Evolutionary conservation across 495 filamentous ascomycete genomes (phyloP).

Genomic region (Tuber brumale): DNA sequence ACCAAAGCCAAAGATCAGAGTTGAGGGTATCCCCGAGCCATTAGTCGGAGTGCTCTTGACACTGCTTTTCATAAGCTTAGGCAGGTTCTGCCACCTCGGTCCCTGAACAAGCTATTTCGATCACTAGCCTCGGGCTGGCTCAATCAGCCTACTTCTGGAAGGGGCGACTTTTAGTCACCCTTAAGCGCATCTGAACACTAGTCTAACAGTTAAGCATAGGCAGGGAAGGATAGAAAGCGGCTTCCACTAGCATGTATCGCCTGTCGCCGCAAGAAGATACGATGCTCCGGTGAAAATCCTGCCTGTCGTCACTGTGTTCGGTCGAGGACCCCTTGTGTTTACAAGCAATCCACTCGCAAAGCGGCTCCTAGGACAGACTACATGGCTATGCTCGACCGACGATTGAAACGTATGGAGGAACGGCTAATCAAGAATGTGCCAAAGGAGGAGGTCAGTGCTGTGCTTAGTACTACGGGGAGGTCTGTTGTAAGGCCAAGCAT

Average conservation of each 20-base stretch:
- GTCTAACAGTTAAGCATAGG: constrained; percentile 43
- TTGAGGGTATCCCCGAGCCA: neutral
- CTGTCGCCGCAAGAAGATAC: constrained; percentile 93
- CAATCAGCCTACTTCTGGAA: neutral
- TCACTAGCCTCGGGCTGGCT: neutral
- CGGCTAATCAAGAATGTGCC: constrained; percentile 93
- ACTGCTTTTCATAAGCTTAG: neutral
- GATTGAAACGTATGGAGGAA: constrained; percentile 92
- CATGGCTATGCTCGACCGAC: constrained; percentile 97
- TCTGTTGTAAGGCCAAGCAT: constrained; percentile 74
- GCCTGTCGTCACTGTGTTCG: constrained; percentile 94
- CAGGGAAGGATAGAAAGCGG: constrained; percentile 91
- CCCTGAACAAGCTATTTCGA: neutral
- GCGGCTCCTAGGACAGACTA: constrained; percentile 95
- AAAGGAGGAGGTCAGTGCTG: constrained; percentile 62
- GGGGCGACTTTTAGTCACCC: neutral
- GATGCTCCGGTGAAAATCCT: constrained; percentile 95
- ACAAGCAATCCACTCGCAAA: constrained; percentile 92
- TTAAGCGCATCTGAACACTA: neutral
- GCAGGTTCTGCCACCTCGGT: neutral
- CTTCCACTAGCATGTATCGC: constrained; percentile 93
- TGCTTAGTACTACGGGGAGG: constrained; percentile 50
- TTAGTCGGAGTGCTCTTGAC: neutral
- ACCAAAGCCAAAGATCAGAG: neutral
- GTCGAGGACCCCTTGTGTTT: constrained; percentile 94